Base-by-base conservation (phyloP, 2,329 filamentous ascomycete genomes). In the Arthrinium phaeospermum region DNA sequence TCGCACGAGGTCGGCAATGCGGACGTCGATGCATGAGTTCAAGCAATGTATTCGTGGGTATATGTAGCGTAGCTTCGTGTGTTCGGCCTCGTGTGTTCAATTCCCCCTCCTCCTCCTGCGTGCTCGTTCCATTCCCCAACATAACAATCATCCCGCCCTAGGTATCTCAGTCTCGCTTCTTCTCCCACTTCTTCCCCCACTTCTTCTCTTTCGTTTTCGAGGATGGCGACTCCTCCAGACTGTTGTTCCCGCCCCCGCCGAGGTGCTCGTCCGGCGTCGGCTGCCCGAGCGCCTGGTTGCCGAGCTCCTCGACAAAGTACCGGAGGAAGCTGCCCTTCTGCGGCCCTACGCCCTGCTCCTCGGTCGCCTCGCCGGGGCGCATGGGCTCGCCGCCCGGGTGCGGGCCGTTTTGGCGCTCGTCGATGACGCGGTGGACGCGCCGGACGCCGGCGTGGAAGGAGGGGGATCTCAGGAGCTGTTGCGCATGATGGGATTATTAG, bases 361-460 rank as follows among this genome's bases (percentile, higher is more conserved):
- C 83, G 45, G 87, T 88, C 2, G 88, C 88, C 76, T 90, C 85
- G 64, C 88, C 88, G 0, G 82, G 86, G 0, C 83, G 82, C 13
- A 89, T 74, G 8, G 87, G 87, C 69, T 88, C 86, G 70, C 88
- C 85, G 74, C 84, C 81, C 0, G 87, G 87, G 70, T 87, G 82
- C 34, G 86, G 83, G 13, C 88, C 88, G 73, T 89, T 74, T 64
- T 83, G 82, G 24, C 80, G 78, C 73, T 89, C 86, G 75, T 90
- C 79, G 49, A 90, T 83, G 4, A 78, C 81, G 19, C 83, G 83
- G 72, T 90, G 87, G 46, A 90, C 86, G n/a, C 84, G 82, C 10
- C 85, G 85, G 51, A 90, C 88, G 4, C 83, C 83, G 73, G 84
- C 84, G 74, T 89, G 87, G 76, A 89, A 90, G 12, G 81, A 80